Base-by-base conservation (phyloP, 805 yeast species). In the Cyberlindnera americana region DNA sequence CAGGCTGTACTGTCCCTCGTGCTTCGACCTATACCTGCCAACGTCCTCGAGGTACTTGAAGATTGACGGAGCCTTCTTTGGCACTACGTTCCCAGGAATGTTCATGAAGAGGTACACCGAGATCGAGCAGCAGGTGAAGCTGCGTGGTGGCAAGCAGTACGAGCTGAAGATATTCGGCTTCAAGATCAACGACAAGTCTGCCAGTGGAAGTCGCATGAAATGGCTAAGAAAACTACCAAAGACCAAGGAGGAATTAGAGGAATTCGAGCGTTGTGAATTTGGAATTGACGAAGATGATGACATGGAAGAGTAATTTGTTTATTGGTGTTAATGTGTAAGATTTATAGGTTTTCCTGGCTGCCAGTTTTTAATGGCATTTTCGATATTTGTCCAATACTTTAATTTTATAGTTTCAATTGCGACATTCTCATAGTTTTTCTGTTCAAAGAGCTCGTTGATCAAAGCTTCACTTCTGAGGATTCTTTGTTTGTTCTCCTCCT, bases 41-140 rank as follows among this genome's bases (percentile, higher is more conserved):
- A 78, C 83, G 40, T 81, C 89, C 40, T 79, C 90, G n/a, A 72
- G 95, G 46, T 90, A 86, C 62, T 67, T 85, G 42, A 86, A 87
- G 56, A 77, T 93, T 30, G 99, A 93, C 62, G 99, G 99, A 5
- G 96, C 98, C 1, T 93, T 83, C 56, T 93, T 95, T 67, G 98
- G 99, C 5, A 88, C 98, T 0, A 81, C 95, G 25, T 93, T 93
- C 66, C 93, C 96, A 1, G 97, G 96, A 2, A 73, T 93, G 50
- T 84, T 93, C 54, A 77, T 93, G 45, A 85, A 89, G 58, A 83
- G 86, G 75, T 89, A 83, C 65, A 88, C 93, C n/a, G 97, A 88
- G 48, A 77, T 89, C 36, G 95, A 84, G 57, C 77, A 77, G 52
- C 88, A 84, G 54, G 81, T 87, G 50, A 70, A 73, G 41, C 69